A percentile compares a stretch with the other conserved stretches of the same genome.
phyloP scores from a whole-genome alignment of 495 filamentous ascomycete species.

The Hyaloscypha bicolor region DNA sequence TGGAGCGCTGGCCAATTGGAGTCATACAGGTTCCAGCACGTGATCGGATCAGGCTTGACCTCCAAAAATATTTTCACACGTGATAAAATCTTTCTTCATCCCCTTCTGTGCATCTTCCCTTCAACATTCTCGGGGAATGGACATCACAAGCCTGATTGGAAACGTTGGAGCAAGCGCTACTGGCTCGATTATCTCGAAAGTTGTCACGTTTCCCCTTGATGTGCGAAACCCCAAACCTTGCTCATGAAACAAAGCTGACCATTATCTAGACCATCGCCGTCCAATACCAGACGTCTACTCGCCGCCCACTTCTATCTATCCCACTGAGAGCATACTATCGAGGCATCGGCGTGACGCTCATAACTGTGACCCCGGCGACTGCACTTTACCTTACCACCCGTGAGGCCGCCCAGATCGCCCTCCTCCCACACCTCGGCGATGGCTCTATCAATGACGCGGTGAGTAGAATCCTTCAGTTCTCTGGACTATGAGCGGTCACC shows the following conservation, averaged over 20 bases:
- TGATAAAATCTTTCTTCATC: background rate
- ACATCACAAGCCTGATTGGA: slow-evolving; percentile 19
- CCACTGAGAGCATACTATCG: slow-evolving; percentile 21
- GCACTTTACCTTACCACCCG: slow-evolving; percentile 22
- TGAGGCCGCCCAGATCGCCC: slow-evolving; percentile 23
- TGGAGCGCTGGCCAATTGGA: too few relatives aligned
- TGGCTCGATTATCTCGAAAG: slow-evolving; percentile 22
- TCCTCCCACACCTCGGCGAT: slow-evolving; percentile 23
- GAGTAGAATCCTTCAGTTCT: background rate
- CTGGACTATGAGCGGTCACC: background rate
- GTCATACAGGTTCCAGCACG: too few relatives aligned
- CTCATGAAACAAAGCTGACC: background rate
- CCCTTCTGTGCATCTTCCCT: background rate
- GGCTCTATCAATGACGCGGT: background rate
- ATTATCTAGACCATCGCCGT: slow-evolving; percentile 15
- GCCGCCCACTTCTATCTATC: slow-evolving; percentile 21
- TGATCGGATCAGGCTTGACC: background rate
- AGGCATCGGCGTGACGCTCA: slow-evolving; percentile 24
- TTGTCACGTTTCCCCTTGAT: slow-evolving; percentile 14
- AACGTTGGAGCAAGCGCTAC: slow-evolving; percentile 26
- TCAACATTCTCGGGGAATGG: slow-evolving; percentile 19
- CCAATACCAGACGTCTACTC: slow-evolving; percentile 19
- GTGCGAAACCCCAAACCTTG: background rate
- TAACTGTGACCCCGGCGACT: slow-evolving; percentile 22
- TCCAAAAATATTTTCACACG: background rate